These are phyloP conservation scores for Penicillium sp. DNA, from an alignment of 2,329 filamentous ascomycete species.

Conservation along the genomic window DNA sequence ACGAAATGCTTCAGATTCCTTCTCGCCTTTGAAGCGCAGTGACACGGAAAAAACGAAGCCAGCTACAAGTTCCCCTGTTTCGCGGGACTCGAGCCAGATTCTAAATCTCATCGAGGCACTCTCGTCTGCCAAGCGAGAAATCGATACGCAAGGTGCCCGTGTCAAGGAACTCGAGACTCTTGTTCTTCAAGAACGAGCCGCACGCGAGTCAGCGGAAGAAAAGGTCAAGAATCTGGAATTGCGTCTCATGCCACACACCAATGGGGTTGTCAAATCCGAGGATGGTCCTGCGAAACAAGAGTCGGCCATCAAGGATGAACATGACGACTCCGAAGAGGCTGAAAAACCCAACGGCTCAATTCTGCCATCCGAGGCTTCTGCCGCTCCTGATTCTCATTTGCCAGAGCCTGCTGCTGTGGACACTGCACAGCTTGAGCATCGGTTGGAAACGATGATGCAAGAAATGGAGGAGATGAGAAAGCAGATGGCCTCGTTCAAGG, in stretches of 20 bases:
- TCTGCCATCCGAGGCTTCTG: constrained; percentile 6
- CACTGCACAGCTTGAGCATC: constrained; percentile 61
- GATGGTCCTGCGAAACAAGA: constrained; percentile 49
- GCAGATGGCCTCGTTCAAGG: constrained; percentile 75
- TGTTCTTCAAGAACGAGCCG: constrained; percentile 75
- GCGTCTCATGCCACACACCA: constrained; percentile 49
- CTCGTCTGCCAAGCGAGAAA: constrained; percentile 78
- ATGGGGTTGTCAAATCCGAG: constrained; percentile 43
- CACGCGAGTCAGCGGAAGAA: constrained; percentile 81
- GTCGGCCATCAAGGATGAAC: constrained; percentile 9
- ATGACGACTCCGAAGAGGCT: background rate
- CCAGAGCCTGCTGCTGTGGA: constrained; percentile 36
- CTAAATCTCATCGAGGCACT: constrained; percentile 81
- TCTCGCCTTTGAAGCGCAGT: constrained; percentile 66
- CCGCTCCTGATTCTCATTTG: constrained; percentile 10
- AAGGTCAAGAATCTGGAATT: constrained; percentile 70
- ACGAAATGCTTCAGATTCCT: constrained; percentile 47
- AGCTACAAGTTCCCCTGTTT: constrained; percentile 45
- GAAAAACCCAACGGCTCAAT: constrained; percentile 13
- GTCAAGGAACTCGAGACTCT: constrained; percentile 79
- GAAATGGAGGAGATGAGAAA: constrained; percentile 81
- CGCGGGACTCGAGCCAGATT: constrained; percentile 69
- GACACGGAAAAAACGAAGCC: constrained; percentile 74
- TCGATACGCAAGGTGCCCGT: constrained; percentile 76
- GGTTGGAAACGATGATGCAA: constrained; percentile 71